phyloP scores from a whole-genome alignment of 495 filamentous ascomycete species.

The Talaromyces proteolyticus region DNA sequence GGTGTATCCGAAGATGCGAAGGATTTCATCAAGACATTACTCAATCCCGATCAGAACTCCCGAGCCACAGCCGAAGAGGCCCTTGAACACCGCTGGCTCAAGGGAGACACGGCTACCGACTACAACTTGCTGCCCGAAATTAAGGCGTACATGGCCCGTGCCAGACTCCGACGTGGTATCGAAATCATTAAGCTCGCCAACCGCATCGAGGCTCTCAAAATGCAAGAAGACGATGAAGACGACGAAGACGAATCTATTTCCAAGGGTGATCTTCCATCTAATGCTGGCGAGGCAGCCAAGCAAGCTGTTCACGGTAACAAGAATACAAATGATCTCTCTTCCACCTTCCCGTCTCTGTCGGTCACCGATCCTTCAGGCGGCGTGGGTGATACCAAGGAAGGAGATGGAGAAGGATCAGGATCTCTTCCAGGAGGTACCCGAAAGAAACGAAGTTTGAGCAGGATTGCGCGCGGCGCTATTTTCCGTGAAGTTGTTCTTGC shows the following conservation, averaged over 20 bases:
- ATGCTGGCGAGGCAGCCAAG: conserved; percentile 12
- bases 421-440: conserved; percentile 12
- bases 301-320: not conserved
- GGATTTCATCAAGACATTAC: conserved; percentile 79
- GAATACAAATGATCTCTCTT: conserved; percentile 1
- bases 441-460: conserved; percentile 64
- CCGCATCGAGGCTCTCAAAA: conserved; percentile 93
- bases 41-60: conserved; percentile 73
- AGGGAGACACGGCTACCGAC: conserved; percentile 81
- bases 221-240: conserved; percentile 84
- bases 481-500: conserved; percentile 97
- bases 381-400: conserved; percentile 5
- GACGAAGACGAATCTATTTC: not conserved
- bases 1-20: conserved; percentile 96
- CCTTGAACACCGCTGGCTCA: conserved; percentile 83
- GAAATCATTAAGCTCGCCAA: conserved; percentile 96
- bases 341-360: conserved; percentile 13
- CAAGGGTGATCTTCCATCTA: too few relatives aligned
- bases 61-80: conserved; percentile 79
- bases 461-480: conserved; percentile 80
- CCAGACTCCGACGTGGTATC: conserved; percentile 87
- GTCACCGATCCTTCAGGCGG: conserved; percentile 5
- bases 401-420: conserved; percentile 10
- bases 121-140: conserved; percentile 97
- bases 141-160: conserved; percentile 86